A percentile compares a stretch with the other conserved stretches of the same genome.
Evolutionary conservation across 805 yeast genomes (phyloP).

Genomic region (Torulaspora quercuum): DNA sequence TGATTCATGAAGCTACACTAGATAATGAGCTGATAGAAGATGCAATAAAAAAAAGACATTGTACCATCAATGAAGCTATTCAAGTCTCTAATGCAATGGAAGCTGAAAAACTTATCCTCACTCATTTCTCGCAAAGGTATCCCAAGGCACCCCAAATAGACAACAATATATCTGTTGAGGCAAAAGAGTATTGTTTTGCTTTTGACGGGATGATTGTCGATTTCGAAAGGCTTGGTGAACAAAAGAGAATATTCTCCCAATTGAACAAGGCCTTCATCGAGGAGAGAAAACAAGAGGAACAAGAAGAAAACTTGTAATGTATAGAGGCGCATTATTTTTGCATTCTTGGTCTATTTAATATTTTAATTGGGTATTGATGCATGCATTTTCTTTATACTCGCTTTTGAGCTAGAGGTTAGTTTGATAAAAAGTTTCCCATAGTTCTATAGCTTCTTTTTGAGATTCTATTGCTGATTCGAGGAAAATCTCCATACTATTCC

Average conservation of each 20-base stretch:
- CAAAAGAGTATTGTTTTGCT: conserved; percentile 47
- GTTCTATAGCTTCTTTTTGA: conserved; percentile 85
- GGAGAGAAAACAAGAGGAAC: conserved; percentile 33
- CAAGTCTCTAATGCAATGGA: conserved; percentile 66
- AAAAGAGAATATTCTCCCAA: conserved; percentile 28
- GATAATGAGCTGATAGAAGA: conserved; percentile 75
- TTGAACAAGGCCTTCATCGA: conserved; percentile 34
- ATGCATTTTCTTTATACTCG: no score
- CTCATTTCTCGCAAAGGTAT: conserved; percentile 92
- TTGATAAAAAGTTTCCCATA: conserved; percentile 87
- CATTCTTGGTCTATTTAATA: no score
- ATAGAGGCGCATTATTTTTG: conserved; percentile 2
- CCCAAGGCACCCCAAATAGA: conserved; percentile 50
- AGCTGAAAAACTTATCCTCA: conserved; percentile 65
- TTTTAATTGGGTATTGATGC: no score
- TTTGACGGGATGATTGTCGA: conserved; percentile 62
- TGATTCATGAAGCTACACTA: conserved; percentile 91
- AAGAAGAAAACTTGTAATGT: conserved; percentile 15
- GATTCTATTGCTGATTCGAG: conserved; percentile 87
- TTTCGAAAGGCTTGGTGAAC: conserved; percentile 44
- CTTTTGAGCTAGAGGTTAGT: conserved; percentile 30
- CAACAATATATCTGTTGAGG: conserved; percentile 27
- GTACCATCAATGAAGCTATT: conserved; percentile 86
- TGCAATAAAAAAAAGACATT: conserved; percentile 78
- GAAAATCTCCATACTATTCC: conserved; percentile 84